Conservation (phyloP, 2,329 filamentous ascomycete species). For the Pseudogymnoascus sp. region DNA sequence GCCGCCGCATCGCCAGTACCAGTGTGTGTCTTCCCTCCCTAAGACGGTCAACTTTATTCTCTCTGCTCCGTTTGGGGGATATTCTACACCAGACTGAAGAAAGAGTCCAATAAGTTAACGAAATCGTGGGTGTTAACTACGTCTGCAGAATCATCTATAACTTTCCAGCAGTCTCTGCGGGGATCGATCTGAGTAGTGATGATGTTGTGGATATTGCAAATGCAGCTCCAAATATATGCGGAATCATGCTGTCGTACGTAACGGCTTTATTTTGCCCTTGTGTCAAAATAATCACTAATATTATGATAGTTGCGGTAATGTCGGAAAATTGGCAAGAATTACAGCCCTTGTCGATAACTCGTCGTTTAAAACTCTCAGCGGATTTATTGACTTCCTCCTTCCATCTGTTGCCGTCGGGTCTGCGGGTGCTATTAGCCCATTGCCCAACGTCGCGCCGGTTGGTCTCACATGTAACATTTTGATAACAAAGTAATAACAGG, state of each 20-base stretch:
- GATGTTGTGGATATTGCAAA: conserved; percentile 20
- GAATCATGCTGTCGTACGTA: conserved; percentile 17
- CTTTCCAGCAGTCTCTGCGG: conserved; percentile 20
- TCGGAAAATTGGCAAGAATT: conserved; percentile 21
- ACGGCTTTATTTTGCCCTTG: background rate
- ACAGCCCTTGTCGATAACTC: conserved; percentile 17
- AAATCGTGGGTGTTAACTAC: background rate
- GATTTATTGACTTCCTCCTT: conserved; percentile 27
- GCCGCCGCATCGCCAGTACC: conserved; percentile 20
- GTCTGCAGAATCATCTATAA: conserved; percentile 22
- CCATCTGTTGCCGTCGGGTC: conserved; percentile 22
- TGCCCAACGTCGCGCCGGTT: conserved; percentile 17
- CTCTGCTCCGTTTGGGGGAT: too few relatives aligned
- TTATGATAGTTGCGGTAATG: conserved; percentile 18
- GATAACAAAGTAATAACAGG: background rate
- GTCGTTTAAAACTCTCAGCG: conserved; percentile 19
- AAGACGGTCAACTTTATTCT: background rate
- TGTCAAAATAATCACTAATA: background rate
- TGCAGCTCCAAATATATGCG: conserved; percentile 21
- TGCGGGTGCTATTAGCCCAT: conserved; percentile 15
- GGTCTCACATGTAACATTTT: background rate
- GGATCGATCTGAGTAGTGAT: conserved; percentile 23
- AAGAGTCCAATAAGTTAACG: background rate
- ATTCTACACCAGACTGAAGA: background rate
- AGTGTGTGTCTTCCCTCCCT: conserved; percentile 14